Evolutionary conservation across 148 eudicot genomes (phyloP), one percentile per base, ranked within the genome.

Genomic region (Camellia lanceoleosa): DNA sequence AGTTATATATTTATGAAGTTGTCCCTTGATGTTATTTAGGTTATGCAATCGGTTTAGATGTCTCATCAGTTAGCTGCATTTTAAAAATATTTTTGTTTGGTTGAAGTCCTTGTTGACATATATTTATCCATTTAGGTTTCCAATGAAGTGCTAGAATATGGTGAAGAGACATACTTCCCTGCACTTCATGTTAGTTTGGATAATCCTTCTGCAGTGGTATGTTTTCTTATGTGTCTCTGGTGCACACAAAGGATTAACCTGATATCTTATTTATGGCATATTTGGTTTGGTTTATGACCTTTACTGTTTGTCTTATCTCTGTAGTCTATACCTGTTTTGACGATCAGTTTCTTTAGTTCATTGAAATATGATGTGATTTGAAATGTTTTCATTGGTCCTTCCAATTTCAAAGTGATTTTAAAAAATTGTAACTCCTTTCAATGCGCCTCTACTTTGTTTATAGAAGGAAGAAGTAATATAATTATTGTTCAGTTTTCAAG

Each of bases 131-230:
- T 81, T 79, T 88, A 96, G 98, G 98, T 91, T 77, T 80, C 87
- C 58, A 61, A 58, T 75, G 88, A 79, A 55, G 89, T 80, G 63
- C 76, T 89, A 72, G 97, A 90, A 84, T 88, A 93, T 80, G 99
- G 99, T 81, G 97, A 96, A 92, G 90, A 82, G 76, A 92, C 89
- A 46, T 96, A 91, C 85, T 96, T 94, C 77, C 98, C 99, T 68
- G 99, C 98, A 38, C 87, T 96, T 69, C 81, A 85, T 79, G 84
- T 91, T 86, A 98, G 99, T 66, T 64, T 83, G 82, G 90, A 87
- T 80, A 87, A 83, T 80, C 84, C 87, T 73, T 89, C 95, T 83
- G 81, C 92, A 58, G 94, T 96, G 94, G 99, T 93, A 87, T 83
- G 89, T 84, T 65, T 66, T 55, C 56, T 78, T 55, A 23, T 18